phyloP scores from a whole-genome alignment of 768 basidiomycete species.

The Lactifluus piperatus region DNA sequence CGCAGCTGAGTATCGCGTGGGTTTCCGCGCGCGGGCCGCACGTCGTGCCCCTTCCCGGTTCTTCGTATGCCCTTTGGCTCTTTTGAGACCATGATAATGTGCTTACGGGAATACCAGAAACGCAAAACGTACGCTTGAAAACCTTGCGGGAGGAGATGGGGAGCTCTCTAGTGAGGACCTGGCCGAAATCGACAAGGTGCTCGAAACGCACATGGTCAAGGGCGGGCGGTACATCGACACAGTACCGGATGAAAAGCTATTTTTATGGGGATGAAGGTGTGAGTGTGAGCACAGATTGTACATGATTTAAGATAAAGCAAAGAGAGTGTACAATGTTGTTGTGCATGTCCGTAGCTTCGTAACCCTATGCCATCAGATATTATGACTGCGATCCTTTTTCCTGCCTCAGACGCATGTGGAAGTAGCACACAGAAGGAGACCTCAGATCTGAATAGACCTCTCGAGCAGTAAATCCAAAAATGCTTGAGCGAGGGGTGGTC shows the following conservation, averaged over 20 bases:
- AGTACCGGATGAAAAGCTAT: constrained; percentile 15
- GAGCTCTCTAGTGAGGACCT: constrained; percentile 28
- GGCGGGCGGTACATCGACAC: constrained; percentile 33
- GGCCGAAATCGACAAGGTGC: constrained; percentile 31
- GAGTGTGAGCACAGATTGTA: background rate
- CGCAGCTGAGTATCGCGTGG: constrained; percentile 35
- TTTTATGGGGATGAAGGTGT: constrained; percentile 29
- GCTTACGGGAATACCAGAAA: constrained; percentile 22
- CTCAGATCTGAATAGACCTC: too few species aligned
- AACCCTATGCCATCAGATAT: too few species aligned
- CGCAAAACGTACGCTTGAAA: constrained; percentile 36
- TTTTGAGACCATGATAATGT: background rate
- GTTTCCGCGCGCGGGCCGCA: constrained; percentile 29
- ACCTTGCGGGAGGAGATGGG: constrained; percentile 34
- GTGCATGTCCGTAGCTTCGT: background rate
- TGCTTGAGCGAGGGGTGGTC: too few species aligned
- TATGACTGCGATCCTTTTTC: too few species aligned
- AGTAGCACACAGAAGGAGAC: too few species aligned
- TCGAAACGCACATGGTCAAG: constrained; percentile 30
- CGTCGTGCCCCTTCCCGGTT: constrained; percentile 42
- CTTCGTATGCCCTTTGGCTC: constrained; percentile 26
- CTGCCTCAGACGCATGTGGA: too few species aligned
- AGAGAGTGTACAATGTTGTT: background rate
- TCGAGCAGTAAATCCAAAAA: too few species aligned
- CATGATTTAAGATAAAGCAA: background rate